Percentiles rank a stretch among this genome's conserved stretches.
Evolutionary conservation across 345 rosid genomes (phyloP).

Genomic region (Eucalyptus decipiens): DNA sequence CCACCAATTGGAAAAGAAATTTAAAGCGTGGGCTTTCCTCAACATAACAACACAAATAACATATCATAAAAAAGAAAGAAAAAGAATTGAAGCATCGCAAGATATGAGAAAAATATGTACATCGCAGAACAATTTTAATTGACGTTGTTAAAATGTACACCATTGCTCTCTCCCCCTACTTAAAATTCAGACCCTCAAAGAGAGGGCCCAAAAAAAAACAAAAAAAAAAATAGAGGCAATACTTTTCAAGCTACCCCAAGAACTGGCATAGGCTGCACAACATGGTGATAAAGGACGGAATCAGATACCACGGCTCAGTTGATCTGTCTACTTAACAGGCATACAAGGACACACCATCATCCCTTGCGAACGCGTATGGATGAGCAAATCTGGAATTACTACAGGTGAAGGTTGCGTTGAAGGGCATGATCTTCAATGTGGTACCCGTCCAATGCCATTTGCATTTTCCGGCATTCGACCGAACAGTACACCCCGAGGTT

Average conservation of each 20-base stretch:
- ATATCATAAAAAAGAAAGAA: not conserved
- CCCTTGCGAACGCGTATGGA: not conserved
- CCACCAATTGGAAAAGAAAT: not conserved
- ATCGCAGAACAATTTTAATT: not conserved
- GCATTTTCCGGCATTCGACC: not conserved
- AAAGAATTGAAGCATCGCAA: not conserved
- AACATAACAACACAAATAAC: not conserved
- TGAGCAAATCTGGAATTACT: not conserved
- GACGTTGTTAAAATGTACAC: not conserved
- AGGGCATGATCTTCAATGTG: not conserved
- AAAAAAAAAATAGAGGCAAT: too few relatives aligned
- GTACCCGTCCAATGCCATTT: not conserved
- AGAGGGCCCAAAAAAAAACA: too few relatives aligned
- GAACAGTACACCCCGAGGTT: not conserved
- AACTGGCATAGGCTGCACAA: not conserved
- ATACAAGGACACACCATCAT: not conserved
- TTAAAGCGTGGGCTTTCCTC: not conserved
- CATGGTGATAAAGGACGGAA: not conserved
- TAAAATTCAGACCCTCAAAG: not conserved
- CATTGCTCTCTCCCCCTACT: not conserved
- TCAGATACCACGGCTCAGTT: not conserved
- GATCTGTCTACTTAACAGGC: not conserved
- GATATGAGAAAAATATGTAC: not conserved
- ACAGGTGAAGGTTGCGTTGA: not conserved
- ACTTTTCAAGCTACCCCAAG: too few relatives aligned